Conservation (phyloP, 495 filamentous ascomycete genomes). For the Aspergillus diversus region DNA sequence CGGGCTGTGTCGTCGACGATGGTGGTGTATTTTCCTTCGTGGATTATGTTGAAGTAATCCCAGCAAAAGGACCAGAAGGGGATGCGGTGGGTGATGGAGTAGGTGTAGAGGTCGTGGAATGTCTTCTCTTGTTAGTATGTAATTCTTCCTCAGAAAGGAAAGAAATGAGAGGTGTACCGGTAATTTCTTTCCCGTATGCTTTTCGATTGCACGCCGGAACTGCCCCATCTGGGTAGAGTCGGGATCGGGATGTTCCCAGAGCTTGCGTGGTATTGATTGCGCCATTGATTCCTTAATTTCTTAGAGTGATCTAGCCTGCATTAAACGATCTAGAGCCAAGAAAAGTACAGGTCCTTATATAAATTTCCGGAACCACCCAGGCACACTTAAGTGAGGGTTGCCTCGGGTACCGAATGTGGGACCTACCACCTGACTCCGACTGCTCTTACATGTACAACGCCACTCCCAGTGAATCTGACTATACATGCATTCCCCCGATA, state of each 20-base stretch:
- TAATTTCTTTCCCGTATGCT: slow-evolving; percentile 10
- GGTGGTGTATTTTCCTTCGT: slow-evolving; percentile 56
- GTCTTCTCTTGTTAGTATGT: slow-evolving; percentile 11
- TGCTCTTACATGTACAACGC: too few relatives aligned
- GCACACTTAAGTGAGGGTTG: not conserved
- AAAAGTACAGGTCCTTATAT: not conserved
- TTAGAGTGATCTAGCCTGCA: not conserved
- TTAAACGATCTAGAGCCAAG: not conserved
- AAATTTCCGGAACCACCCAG: not conserved
- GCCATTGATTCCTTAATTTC: not conserved
- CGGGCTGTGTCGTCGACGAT: slow-evolving; percentile 67
- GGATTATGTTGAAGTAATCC: slow-evolving; percentile 58
- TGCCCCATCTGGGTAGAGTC: slow-evolving; percentile 62
- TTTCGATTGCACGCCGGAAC: slow-evolving; percentile 45
- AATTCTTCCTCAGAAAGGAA: not conserved
- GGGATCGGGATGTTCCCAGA: slow-evolving; percentile 66
- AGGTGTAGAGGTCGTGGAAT: slow-evolving; percentile 66
- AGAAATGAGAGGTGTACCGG: not conserved
- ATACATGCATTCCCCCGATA: not conserved
- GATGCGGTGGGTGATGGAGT: slow-evolving; percentile 58
- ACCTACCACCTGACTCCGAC: not conserved
- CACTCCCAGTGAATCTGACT: not conserved
- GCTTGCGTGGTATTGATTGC: slow-evolving; percentile 34
- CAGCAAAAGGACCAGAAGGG: slow-evolving; percentile 69
- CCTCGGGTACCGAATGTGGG: not conserved